Conservation (phyloP, 768 basidiomycete genomes). For the Tricholoma matsutake region DNA sequence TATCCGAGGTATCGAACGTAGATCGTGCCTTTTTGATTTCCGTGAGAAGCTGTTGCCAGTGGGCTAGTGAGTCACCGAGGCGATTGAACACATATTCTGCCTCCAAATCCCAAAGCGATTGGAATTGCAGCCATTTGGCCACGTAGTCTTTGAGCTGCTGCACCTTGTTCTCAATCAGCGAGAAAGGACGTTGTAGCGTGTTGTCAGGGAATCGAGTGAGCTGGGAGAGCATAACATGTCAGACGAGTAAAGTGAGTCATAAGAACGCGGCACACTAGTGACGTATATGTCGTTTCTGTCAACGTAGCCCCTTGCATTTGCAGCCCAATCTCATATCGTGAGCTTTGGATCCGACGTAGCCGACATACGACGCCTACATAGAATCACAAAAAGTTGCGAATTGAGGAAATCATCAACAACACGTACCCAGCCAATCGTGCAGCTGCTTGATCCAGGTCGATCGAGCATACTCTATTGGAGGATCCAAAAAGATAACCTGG, state of each 20-base stretch:
- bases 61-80: conserved; percentile 87
- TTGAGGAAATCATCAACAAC: neutral
- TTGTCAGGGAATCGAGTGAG: conserved; percentile 71
- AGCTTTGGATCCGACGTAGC: conserved; percentile 85
- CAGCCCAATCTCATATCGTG: conserved; percentile 94
- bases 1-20: conserved; percentile 96
- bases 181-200: conserved; percentile 78
- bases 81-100: conserved; percentile 95
- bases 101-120: conserved; percentile 97
- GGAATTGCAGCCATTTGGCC: conserved; percentile 98
- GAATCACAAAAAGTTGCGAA: neutral
- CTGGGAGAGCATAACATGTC: conserved; percentile 33
- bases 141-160: conserved; percentile 88
- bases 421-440: conserved; percentile 82
- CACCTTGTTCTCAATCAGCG: conserved; percentile 84
- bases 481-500: conserved; percentile 97
- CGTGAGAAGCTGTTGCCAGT: conserved; percentile 94
- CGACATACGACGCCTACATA: conserved; percentile 78
- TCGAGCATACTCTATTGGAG: conserved; percentile 93
- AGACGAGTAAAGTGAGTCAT: neutral
- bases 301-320: conserved; percentile 73
- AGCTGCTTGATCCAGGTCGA: conserved; percentile 86
- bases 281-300: conserved; percentile 78
- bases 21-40: conserved; percentile 97
- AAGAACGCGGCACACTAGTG: conserved; percentile 53